Evolutionary conservation across 1,284 basidiomycete genomes (phyloP).

Genomic region (Malassezia equina): DNA sequence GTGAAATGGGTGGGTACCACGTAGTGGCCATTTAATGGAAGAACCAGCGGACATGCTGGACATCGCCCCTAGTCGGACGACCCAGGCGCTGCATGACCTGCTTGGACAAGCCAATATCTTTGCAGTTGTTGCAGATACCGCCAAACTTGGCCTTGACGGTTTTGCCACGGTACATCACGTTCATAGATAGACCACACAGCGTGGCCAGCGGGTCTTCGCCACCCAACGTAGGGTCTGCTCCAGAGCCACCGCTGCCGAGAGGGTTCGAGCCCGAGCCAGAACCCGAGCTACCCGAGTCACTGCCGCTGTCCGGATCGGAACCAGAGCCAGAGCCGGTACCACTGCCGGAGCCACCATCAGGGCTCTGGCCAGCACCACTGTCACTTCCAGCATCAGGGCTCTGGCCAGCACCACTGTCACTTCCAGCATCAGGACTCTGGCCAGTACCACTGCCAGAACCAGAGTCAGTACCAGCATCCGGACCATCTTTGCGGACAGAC

Average conservation of each 20-base stretch:
- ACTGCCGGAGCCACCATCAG: not conserved
- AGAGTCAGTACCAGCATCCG: not conserved
- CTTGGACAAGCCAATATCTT: not conserved
- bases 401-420: not conserved
- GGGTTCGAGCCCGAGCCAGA: not conserved
- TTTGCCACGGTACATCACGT: not conserved
- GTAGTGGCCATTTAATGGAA: not conserved
- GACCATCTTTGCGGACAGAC: not conserved
- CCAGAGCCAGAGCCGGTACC: not conserved
- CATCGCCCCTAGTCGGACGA: not conserved
- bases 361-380: not conserved
- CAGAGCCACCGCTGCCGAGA: not conserved
- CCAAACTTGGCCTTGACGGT: not conserved
- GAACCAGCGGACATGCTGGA: not conserved
- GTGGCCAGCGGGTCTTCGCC: not conserved
- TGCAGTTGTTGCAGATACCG: not conserved
- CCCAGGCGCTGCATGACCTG: not conserved
- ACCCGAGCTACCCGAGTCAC: not conserved
- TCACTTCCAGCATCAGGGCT: not conserved
- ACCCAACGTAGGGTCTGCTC: not conserved
- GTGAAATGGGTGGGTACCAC: not conserved
- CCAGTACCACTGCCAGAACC: not conserved
- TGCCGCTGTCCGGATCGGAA: not conserved
- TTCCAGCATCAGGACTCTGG: not conserved
- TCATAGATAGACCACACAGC: not conserved